Base-by-base conservation (phyloP, 495 filamentous ascomycete species). In the Annulohypoxylon maeteangense region DNA sequence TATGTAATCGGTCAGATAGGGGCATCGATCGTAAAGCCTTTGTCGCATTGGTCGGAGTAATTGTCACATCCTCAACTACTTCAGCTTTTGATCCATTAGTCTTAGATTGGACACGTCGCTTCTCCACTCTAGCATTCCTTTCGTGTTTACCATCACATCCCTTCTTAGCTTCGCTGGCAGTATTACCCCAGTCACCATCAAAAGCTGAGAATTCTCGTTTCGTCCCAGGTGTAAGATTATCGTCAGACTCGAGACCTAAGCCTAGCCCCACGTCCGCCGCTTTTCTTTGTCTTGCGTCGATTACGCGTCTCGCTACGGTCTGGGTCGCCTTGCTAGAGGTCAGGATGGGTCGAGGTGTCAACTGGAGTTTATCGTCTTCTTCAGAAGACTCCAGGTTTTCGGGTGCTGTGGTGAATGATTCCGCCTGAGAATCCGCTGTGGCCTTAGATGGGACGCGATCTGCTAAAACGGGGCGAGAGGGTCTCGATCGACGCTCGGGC, bases 331-430 rank as follows among this genome's bases (percentile, higher is more conserved):
- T 78, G 1, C 75, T 57, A 20, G 85, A 87, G 11, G 82, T 76
- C 51, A 87, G 60, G 36, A 74, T 74, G 3, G 85, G 82, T 0
- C 83, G 83, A 34, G 87, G 80, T 3, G 86, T 87, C 27, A 78
- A 78, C 53, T 54, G 50, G n/a, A 60, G 75, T 20, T 74, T 80
- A 42, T 79, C 80, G 44, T 83, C 81, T 36, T 91, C 90, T 60
- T 91, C 90, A 0, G 89, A 88, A 2, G 86, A 87, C 22, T 85
- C 81, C 8, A 82, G 86, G 36, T 82, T 78, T 75, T 94, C 92
- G 22, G 80, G 83, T 11, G 92, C 91, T 0, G 92, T 94, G 64
- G 82, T 88, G 71, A 93, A 94, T 3, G 91, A 93, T 29, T 93
- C 89, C 20, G 88, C 83, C 16, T 89, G 87, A 45, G 90, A 87